These are phyloP conservation scores for Piper longum DNA, from an alignment of 164 flowering plant genomes.

Conservation along the genomic window DNA sequence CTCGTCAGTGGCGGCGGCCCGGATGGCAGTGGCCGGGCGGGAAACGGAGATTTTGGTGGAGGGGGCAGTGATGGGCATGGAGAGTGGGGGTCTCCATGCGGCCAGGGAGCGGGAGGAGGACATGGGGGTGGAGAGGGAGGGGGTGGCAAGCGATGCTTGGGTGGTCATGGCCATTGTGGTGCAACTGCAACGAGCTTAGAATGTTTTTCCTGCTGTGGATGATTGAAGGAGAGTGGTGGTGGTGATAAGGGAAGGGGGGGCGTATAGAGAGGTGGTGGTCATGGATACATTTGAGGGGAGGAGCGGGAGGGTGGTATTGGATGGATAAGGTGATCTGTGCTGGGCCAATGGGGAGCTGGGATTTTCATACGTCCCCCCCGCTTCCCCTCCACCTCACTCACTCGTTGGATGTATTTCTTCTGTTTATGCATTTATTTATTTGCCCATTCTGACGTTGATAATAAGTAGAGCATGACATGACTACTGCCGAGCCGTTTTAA, in stretches of 20 bases:
- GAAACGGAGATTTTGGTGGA: constrained; percentile 12
- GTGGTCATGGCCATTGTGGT: constrained; percentile 60
- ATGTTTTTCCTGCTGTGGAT: too few species aligned
- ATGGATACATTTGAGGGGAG: constrained; percentile 3
- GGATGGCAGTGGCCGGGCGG: constrained; percentile 17
- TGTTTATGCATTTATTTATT: too few species aligned
- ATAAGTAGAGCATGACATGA: too few species aligned
- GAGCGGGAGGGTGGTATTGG: constrained; percentile 11
- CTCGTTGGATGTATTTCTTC: too few species aligned
- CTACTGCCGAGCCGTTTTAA: too few species aligned
- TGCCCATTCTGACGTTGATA: too few species aligned
- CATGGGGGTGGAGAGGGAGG: constrained; percentile 31
- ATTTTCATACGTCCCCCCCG: constrained; percentile 30
- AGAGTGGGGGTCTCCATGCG: constrained; percentile 34
- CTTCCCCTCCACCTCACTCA: not conserved
- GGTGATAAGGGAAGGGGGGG: constrained; percentile 3
- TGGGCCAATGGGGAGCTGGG: constrained; percentile 44
- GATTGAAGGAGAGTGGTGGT: not conserved
- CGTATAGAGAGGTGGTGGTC: not conserved
- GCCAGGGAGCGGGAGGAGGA: constrained; percentile 17
- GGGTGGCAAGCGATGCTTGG: constrained; percentile 64
- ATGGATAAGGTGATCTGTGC: constrained; percentile 48
- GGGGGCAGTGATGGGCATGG: constrained; percentile 20
- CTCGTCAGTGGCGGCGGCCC: constrained; percentile 18
- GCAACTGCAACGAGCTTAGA: not conserved